Base-by-base conservation (phyloP, 2,329 filamentous ascomycete genomes). In the Pseudogymnoascus sp. region DNA sequence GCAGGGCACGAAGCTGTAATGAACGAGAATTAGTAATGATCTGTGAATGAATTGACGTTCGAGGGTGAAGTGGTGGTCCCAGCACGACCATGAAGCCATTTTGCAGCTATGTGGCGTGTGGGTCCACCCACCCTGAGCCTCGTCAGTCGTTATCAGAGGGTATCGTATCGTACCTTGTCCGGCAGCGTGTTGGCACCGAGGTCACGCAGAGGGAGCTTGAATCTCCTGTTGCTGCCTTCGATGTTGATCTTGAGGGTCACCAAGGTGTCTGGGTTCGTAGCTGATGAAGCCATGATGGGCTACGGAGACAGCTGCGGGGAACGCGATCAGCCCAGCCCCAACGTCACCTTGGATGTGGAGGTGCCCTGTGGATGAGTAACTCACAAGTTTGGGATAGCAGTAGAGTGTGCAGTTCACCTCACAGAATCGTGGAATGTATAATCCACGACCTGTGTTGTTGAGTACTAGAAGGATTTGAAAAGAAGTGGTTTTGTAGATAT, bases 141-240 rank as follows among this genome's bases (percentile, higher is more conserved):
- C 49, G n/a, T 11, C 45, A 16, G 31, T 16, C n/a, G 49, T 55
- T 55, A 55, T 55, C 49, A 10, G 8, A 55, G 14, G 29, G 26
- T 10, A 7, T 6, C 14, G 19, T 52, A 55, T 33, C 89, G 74
- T 83, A 97, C 94, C 85, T 93, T 95, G 71, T 85, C 80, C 69
- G 92, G 91, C 39, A 99, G 84, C 55, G 85, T 81, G 66, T 79
- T 80, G 59, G 89, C 85, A 66, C 85, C 85, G 63, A 97, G 86
- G 69, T 97, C 93, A 73, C 87, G 86, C 72, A 97, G 83, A 62
- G 91, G 89, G 67, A 97, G 83, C 83, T 96, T 97, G 79, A 95
- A 90, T 70, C 92, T 89, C 71, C 89, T 87, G 71, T 87, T 89
- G 71, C 78, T 79, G 64, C 90, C 90, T 72, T 92, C 85, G 72